These are phyloP conservation scores for Tricholoma hemisulphureum DNA, from an alignment of 768 basidiomycete genomes.

Conservation along the genomic window DNA sequence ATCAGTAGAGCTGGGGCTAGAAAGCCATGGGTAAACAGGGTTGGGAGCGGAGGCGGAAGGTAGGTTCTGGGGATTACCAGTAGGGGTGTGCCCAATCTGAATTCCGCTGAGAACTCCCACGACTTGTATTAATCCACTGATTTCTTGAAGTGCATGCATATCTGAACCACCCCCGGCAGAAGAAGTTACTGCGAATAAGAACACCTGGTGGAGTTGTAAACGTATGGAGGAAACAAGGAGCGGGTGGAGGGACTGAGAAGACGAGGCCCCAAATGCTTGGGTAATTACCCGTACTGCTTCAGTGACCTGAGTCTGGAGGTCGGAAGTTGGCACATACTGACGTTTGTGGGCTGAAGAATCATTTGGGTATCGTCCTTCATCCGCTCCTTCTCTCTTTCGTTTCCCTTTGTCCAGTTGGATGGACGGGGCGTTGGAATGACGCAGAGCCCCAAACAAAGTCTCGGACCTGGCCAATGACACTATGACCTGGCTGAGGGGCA, in stretches of 20 bases:
- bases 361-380: conserved; percentile 33
- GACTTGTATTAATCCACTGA: conserved; percentile 79
- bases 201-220: conserved; percentile 70
- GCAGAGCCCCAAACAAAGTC: conserved; percentile 60
- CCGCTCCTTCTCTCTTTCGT: conserved; percentile 64
- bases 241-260: conserved; percentile 50
- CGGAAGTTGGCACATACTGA: conserved; percentile 41
- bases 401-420: conserved; percentile 71
- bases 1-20: conserved; percentile 34
- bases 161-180: conserved; percentile 51
- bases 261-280: conserved; percentile 43
- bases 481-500: conserved; percentile 58
- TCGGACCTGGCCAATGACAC: conserved; percentile 67
- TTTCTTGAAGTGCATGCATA: conserved; percentile 65
- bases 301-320: conserved; percentile 54
- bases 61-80: conserved; percentile 32
- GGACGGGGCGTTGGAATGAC: conserved; percentile 60
- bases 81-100: conserved; percentile 54
- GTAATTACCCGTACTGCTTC: conserved; percentile 61
- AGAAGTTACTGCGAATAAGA: conserved; percentile 75
- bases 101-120: conserved; percentile 78
- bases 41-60: conserved; percentile 29
- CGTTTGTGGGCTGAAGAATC: conserved; percentile 42
- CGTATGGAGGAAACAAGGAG: conserved; percentile 68
- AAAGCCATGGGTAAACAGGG: conserved; percentile 35